These are phyloP conservation scores for Neospermospora avenae DNA, from an alignment of 2,329 filamentous ascomycete species.

Conservation along the genomic window DNA sequence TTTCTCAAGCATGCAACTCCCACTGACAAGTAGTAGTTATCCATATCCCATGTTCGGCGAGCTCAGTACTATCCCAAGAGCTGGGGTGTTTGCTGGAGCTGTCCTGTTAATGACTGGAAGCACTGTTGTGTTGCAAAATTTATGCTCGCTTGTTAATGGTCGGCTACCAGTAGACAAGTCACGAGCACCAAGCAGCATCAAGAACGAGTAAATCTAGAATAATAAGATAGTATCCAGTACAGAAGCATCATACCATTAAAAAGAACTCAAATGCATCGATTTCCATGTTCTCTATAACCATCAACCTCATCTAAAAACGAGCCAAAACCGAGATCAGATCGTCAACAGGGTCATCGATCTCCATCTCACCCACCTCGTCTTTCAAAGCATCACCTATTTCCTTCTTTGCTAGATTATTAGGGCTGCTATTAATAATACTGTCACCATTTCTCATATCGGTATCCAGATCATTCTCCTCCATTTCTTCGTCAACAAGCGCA, in stretches of 20 bases:
- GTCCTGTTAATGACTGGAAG: constrained; percentile 69
- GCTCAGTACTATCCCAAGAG: constrained; percentile 62
- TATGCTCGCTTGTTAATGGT: constrained; percentile 67
- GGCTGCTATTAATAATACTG: too few species aligned
- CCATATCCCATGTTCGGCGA: constrained; percentile 82
- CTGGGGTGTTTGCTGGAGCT: constrained; percentile 65
- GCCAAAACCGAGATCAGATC: background rate
- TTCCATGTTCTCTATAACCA: background rate
- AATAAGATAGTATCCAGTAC: background rate
- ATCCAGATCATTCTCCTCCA: too few species aligned
- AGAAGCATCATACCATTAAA: background rate
- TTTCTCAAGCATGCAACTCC: background rate
- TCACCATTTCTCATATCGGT: too few species aligned
- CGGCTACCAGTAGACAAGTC: constrained; percentile 38
- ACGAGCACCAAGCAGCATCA: constrained; percentile 1
- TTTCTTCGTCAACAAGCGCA: too few species aligned
- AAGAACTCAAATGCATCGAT: background rate
- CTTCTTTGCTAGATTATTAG: too few species aligned
- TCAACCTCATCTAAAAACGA: background rate
- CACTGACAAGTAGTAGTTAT: constrained; percentile 53
- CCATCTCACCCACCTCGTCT: background rate
- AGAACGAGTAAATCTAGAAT: background rate
- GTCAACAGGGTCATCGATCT: background rate
- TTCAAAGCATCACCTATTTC: too few species aligned
- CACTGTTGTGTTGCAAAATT: constrained; percentile 64